phyloP scores from a whole-genome alignment of 176 grass and related monocot genomes.

The Sorghum bicolor region DNA sequence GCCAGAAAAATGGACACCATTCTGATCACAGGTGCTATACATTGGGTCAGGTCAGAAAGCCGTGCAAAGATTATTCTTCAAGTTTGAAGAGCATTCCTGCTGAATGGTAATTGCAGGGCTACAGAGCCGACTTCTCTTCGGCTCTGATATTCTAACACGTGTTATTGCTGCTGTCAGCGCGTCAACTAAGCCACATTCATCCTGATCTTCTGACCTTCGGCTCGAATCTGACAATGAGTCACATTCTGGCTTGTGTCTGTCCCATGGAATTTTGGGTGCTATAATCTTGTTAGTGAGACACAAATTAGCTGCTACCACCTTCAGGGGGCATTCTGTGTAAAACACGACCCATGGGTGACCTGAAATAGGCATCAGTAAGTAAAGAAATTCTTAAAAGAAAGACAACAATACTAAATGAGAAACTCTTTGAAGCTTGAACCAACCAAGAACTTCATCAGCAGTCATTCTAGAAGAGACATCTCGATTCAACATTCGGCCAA shows the following conservation, averaged over 20 bases:
- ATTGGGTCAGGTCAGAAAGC: slow-evolving; percentile 50
- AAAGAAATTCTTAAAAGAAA: not conserved
- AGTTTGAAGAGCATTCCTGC: slow-evolving; percentile 62
- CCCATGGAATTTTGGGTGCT: slow-evolving; percentile 42
- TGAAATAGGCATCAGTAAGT: slow-evolving; percentile 41
- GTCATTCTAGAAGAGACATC: slow-evolving; percentile 70
- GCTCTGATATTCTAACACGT: slow-evolving; percentile 64
- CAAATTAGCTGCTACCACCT: slow-evolving; percentile 37
- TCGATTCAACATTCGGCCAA: slow-evolving; percentile 69
- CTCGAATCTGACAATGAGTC: slow-evolving; percentile 41
- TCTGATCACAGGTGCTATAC: slow-evolving; percentile 37
- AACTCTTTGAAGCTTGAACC: slow-evolving; percentile 2
- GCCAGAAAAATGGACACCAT: not conserved
- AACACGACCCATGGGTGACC: slow-evolving; percentile 83
- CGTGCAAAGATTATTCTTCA: slow-evolving; percentile 71
- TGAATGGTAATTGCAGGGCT: slow-evolving; percentile 45
- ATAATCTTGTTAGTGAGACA: slow-evolving; percentile 41
- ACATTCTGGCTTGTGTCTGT: slow-evolving; percentile 35
- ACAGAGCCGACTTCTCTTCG: slow-evolving; percentile 59
- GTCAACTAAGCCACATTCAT: slow-evolving; percentile 67
- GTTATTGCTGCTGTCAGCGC: slow-evolving; percentile 70
- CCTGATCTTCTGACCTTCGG: slow-evolving; percentile 45
- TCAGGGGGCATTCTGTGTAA: slow-evolving; percentile 59
- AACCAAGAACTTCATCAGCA: slow-evolving; percentile 75
- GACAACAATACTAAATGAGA: not conserved